Evolutionary conservation across 768 basidiomycete species (phyloP).

Genomic region (Boletellus emodensis): DNA sequence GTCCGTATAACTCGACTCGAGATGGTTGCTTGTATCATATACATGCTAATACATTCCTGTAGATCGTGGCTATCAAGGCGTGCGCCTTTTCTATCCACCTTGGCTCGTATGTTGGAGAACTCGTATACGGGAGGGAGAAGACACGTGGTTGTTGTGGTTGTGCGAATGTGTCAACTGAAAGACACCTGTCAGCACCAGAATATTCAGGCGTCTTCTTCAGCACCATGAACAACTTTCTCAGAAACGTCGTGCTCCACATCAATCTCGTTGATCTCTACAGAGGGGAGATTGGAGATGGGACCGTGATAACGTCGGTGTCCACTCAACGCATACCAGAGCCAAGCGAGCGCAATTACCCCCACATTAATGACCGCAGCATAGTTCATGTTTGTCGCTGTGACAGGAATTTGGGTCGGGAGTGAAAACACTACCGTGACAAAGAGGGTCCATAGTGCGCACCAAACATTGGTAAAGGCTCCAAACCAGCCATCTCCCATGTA

Average conservation of each 20-base stretch:
- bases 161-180: too few relatives aligned
- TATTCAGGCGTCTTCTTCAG: too few relatives aligned
- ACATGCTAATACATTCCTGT: background rate
- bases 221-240: background rate
- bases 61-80: background rate
- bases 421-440: conserved; percentile 48
- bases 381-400: conserved; percentile 49
- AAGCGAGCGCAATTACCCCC: conserved; percentile 22
- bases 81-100: background rate
- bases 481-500: conserved; percentile 52
- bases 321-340: conserved; percentile 50
- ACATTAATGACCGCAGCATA: conserved; percentile 41
- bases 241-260: background rate
- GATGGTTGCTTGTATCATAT: background rate
- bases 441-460: conserved; percentile 43
- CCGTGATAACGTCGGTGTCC: conserved; percentile 56
- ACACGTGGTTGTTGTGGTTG: too few relatives aligned
- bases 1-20: too few relatives aligned
- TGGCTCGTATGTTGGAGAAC: background rate
- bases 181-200: too few relatives aligned
- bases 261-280: background rate
- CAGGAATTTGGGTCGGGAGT: conserved; percentile 49
- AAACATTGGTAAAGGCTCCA: conserved; percentile 42
- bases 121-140: too few relatives aligned
- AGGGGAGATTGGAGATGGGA: conserved; percentile 49